Percentiles rank a stretch among this genome's conserved stretches.
Conservation (phyloP, 179 eudicot species). For the Pouteria campechiana region DNA sequence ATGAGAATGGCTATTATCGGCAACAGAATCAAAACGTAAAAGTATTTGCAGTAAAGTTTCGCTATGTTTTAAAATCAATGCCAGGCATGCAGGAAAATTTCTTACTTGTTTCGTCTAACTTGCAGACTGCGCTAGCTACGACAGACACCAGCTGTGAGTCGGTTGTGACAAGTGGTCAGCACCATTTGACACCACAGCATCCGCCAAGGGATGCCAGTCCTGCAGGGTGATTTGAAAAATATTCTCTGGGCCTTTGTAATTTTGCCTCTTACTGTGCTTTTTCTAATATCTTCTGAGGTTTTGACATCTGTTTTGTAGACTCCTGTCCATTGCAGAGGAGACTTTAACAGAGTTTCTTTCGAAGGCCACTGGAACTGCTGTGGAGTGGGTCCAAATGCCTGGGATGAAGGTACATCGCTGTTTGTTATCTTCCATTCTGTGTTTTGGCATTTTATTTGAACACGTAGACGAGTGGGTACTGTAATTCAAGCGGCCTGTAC, state of each 20-base stretch:
- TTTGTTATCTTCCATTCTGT: not conserved
- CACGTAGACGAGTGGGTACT: not conserved
- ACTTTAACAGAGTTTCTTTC: constrained; percentile 99
- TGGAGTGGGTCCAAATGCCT: constrained; percentile 99
- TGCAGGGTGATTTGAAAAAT: constrained; percentile 77
- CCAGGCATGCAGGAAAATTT: not conserved
- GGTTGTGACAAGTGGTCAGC: constrained; percentile 94
- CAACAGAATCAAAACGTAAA: constrained; percentile 70
- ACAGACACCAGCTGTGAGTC: constrained; percentile 92
- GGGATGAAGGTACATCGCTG: constrained; percentile 78
- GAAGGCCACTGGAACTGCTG: constrained; percentile 99
- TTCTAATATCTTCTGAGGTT: no score
- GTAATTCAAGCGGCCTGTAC: not conserved
- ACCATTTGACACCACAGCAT: constrained; percentile 69
- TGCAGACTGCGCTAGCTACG: constrained; percentile 53
- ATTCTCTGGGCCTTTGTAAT: constrained; percentile 15
- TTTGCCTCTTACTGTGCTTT: no score
- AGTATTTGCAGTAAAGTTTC: constrained; percentile 1
- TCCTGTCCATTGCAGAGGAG: constrained; percentile 98
- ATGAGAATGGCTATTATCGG: constrained; percentile 79
- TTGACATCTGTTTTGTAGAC: constrained; percentile 63
- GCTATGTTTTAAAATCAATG: no score
- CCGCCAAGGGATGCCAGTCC: constrained; percentile 98
- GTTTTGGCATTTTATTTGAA: not conserved
- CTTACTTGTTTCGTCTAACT: not conserved